Evolutionary conservation across 495 filamentous ascomycete genomes (phyloP).

Genomic region (Hypoxylon lienhwacheense): DNA sequence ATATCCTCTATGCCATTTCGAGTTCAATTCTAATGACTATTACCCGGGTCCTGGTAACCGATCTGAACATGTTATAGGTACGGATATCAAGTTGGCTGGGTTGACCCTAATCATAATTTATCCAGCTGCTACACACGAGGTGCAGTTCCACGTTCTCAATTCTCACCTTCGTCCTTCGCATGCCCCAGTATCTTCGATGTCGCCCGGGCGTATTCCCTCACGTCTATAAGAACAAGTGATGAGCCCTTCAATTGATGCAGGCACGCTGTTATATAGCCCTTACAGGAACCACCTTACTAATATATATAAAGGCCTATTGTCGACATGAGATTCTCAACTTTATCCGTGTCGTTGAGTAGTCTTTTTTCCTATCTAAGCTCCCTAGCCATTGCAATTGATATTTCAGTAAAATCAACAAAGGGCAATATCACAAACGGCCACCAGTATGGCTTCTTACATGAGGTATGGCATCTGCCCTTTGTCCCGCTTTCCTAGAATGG

Average conservation of each 20-base stretch:
- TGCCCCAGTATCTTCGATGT: neutral
- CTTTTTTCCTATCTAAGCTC: slow-evolving; percentile 14
- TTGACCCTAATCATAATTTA: slow-evolving; percentile 1
- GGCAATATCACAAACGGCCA: slow-evolving; percentile 43
- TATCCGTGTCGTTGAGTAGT: slow-evolving; percentile 27
- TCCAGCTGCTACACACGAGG: neutral
- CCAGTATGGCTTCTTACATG: slow-evolving; percentile 48
- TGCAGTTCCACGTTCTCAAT: slow-evolving; percentile 1
- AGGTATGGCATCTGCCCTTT: slow-evolving; percentile 24
- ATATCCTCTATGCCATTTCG: neutral
- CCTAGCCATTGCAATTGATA: slow-evolving; percentile 33
- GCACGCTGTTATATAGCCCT: no score
- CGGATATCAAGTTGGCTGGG: slow-evolving; percentile 14
- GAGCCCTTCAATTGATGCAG: no score
- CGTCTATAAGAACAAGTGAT: slow-evolving; percentile 16
- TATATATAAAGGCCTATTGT: slow-evolving; percentile 2
- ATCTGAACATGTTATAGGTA: slow-evolving; percentile 19
- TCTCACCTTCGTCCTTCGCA: neutral
- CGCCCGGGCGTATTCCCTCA: neutral
- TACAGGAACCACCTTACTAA: no score
- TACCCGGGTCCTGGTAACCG: slow-evolving; percentile 24
- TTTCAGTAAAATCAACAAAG: slow-evolving; percentile 39
- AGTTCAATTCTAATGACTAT: slow-evolving; percentile 1
- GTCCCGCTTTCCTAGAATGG: neutral
- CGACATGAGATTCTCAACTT: slow-evolving; percentile 38